phyloP scores from a whole-genome alignment of 2,329 filamentous ascomycete genomes.

The Trichoderma sp. region DNA sequence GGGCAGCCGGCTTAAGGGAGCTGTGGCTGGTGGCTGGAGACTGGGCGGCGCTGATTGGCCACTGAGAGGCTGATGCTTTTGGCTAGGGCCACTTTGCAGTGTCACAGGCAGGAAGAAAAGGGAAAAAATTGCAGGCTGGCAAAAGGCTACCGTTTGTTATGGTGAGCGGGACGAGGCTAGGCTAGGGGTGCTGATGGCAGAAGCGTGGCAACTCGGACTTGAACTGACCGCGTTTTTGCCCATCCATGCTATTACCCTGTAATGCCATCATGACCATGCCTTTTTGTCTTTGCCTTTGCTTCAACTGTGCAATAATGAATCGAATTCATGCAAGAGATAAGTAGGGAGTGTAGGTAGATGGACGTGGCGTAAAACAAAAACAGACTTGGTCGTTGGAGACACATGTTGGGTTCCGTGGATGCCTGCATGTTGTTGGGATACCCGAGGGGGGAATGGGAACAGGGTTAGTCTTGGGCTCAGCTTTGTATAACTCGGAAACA shows the following conservation, averaged over 20 bases:
- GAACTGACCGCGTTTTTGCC: slow-evolving; percentile 18
- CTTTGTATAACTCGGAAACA: not conserved
- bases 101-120: not conserved
- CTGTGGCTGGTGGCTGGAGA: slow-evolving; percentile 20
- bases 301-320: not conserved
- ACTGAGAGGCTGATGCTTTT: not conserved
- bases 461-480: not conserved
- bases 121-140: not conserved
- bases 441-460: not conserved
- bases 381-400: not conserved
- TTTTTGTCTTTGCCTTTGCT: not conserved
- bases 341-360: not conserved
- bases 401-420: slow-evolving; percentile 1
- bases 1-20: slow-evolving; percentile 19
- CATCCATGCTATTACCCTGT: not conserved
- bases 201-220: no score
- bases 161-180: slow-evolving; percentile 13
- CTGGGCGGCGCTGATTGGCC: not conserved
- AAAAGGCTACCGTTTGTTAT: slow-evolving; percentile 2
- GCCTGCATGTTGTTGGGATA: slow-evolving; percentile 8
- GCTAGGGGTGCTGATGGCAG: not conserved
- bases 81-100: slow-evolving; percentile 18
- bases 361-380: not conserved
- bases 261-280: not conserved
- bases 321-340: not conserved